These are phyloP conservation scores for Aspergillus candidus DNA, from an alignment of 2,329 filamentous ascomycete genomes.

Conservation along the genomic window DNA sequence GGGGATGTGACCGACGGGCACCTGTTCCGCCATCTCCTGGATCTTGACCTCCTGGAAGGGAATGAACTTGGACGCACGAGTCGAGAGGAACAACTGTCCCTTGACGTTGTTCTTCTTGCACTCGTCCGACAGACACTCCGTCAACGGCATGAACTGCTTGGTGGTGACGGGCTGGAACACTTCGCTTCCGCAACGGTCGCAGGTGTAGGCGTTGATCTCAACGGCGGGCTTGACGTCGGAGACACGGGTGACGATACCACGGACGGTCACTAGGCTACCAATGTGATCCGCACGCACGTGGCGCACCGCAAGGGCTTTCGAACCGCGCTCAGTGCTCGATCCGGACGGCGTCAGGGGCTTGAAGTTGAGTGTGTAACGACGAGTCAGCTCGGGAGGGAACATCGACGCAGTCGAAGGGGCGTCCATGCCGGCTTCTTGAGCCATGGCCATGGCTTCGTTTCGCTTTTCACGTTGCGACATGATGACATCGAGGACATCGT, in stretches of 20 bases:
- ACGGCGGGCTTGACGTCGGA: slow-evolving; percentile 97
- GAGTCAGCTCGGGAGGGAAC: slow-evolving; percentile 86
- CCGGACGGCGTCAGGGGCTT: slow-evolving; percentile 75
- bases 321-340: slow-evolving; percentile 54
- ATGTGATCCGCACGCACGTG: slow-evolving; percentile 90
- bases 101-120: slow-evolving; percentile 87
- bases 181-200: slow-evolving; percentile 91
- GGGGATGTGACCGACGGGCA: slow-evolving; percentile 95
- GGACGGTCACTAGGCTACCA: slow-evolving; percentile 85
- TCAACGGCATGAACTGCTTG: slow-evolving; percentile 83
- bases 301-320: slow-evolving; percentile 76
- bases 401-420: slow-evolving; percentile 63
- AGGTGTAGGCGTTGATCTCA: slow-evolving; percentile 97
- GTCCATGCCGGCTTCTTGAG: slow-evolving; percentile 61
- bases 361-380: slow-evolving; percentile 93
- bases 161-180: slow-evolving; percentile 94
- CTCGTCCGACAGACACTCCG: slow-evolving; percentile 81
- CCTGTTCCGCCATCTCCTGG: slow-evolving; percentile 98
- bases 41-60: slow-evolving; percentile 99
- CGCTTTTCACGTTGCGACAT: slow-evolving; percentile 85
- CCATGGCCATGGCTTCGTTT: slow-evolving; percentile 68
- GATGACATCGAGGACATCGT: slow-evolving; percentile 93
- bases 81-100: slow-evolving; percentile 87
- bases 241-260: slow-evolving; percentile 89
- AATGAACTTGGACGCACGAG: slow-evolving; percentile 92